Conservation (phyloP, 495 filamentous ascomycete species). For the Xylaria curta region DNA sequence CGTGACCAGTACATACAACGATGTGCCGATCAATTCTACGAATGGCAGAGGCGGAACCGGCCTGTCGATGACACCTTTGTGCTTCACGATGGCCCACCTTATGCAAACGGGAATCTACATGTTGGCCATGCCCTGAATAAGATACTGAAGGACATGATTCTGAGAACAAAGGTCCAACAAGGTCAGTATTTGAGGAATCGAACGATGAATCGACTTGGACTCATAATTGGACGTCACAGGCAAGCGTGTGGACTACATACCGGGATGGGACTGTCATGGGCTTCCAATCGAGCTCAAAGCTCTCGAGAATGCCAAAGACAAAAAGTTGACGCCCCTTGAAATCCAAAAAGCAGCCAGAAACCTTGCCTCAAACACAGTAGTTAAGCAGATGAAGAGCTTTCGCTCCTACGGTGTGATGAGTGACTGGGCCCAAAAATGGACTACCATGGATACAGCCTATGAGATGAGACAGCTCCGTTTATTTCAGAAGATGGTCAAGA, state of each 20-base stretch:
- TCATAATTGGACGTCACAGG: constrained; percentile 37
- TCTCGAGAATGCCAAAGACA: constrained; percentile 61
- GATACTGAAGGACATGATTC: constrained; percentile 91
- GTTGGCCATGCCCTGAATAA: constrained; percentile 99
- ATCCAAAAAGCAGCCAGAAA: constrained; percentile 75
- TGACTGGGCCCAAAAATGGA: constrained; percentile 92
- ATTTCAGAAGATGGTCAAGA: constrained; percentile 84
- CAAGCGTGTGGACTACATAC: constrained; percentile 80
- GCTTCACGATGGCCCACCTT: constrained; percentile 95
- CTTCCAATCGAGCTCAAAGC: constrained; percentile 97
- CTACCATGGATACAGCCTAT: constrained; percentile 87
- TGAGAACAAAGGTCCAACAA: constrained; percentile 76
- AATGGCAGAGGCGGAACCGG: constrained; percentile 74
- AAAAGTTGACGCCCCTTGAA: constrained; percentile 43
- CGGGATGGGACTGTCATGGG: constrained; percentile 98
- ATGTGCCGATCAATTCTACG: constrained; percentile 88
- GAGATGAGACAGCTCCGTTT: constrained; percentile 86
- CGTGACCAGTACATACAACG: constrained; percentile 68
- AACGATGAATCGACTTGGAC: constrained; percentile 10
- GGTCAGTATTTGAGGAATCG: constrained; percentile 50
- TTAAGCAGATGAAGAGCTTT: constrained; percentile 84
- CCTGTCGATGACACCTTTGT: constrained; percentile 69
- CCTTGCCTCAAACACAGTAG: constrained; percentile 76
- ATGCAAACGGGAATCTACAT: constrained; percentile 94
- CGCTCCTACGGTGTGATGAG: constrained; percentile 86